phyloP scores from a whole-genome alignment of 192 early-diverging fungal genomes.

The Coemansia guatemalensis region DNA sequence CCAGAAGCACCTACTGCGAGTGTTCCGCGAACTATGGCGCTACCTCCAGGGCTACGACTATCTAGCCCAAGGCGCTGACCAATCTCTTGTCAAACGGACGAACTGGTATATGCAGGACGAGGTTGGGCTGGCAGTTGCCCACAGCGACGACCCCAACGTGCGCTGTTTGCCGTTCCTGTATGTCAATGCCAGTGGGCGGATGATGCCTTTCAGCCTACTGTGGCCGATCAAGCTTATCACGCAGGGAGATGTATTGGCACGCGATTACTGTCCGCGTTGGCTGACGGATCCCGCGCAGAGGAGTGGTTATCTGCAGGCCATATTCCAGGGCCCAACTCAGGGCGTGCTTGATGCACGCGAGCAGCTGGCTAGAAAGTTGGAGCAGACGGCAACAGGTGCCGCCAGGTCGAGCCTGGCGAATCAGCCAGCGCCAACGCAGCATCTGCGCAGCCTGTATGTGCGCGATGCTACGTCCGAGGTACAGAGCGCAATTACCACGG shows the following conservation, averaged over 20 bases:
- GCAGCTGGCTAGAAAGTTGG: constrained; percentile 20
- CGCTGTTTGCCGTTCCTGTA: constrained; percentile 66
- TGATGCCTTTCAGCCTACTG: constrained; percentile 63
- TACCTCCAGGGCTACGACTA: constrained; percentile 51
- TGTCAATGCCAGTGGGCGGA: constrained; percentile 49
- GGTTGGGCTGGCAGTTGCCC: constrained; percentile 64
- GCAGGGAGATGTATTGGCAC: constrained; percentile 54
- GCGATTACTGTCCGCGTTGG: constrained; percentile 62
- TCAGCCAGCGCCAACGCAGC: constrained; percentile 5
- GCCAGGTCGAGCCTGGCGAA: constrained; percentile 7
- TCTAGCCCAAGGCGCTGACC: constrained; percentile 23
- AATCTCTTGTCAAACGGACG: constrained; percentile 28
- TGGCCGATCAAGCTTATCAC: constrained; percentile 61
- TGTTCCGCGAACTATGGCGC: constrained; percentile 42
- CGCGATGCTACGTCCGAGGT: constrained; percentile 7
- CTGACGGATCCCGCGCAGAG: constrained; percentile 52
- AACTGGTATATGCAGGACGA: constrained; percentile 58
- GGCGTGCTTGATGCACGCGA: constrained; percentile 34
- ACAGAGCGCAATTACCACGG: constrained; percentile 10
- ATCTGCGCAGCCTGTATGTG: constrained; percentile 28
- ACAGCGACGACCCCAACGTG: constrained; percentile 62
- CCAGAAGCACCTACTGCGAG: constrained; percentile 43
- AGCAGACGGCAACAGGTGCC: constrained; percentile 18
- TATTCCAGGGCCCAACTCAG: constrained; percentile 40
- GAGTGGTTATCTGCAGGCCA: constrained; percentile 58